Evolutionary conservation across 2,329 filamentous ascomycete genomes (phyloP), one percentile per base, ranked within the genome.

Genomic region (Hirsutella rhossiliensis): DNA sequence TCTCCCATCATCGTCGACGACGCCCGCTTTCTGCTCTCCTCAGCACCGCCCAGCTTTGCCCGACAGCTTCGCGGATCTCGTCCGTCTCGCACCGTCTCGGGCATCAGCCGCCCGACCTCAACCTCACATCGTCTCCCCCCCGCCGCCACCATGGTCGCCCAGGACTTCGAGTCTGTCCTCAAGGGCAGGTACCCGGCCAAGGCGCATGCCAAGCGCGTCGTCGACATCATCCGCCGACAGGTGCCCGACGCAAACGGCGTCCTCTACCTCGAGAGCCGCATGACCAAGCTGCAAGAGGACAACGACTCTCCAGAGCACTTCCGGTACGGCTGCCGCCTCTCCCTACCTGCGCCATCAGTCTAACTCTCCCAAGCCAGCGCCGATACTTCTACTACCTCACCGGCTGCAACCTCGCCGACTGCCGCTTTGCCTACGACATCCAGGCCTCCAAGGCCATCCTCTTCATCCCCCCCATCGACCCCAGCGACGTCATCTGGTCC

Each of bases 301-400:
- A 90, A 87, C 58, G 92, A 97, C 63, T 80, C 85, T 58, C 74
- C 82, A 8, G 76, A 80, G 56, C 87, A 80, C 20, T 96, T 95
- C 62, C 76, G 87, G 80, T 88, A 72, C 43, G 52, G 7, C 13
- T 17, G 3, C 40, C 43, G 41, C 13, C 20, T 11, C 27, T n/a
- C 2, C 32, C 12, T 11, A 15, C 6, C 17, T 36, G 6, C 6
- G 19, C 13, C 18, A 1, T 23, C 8, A 31, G 3, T 11, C 13
- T 42, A 28, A 43, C 42, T 4, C 11, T 4, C n/a, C 44, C 43
- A 30, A 88, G 87, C 51, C 89, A 96, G 66, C 85, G 89, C 50
- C 82, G 92, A 44, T 86, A 80, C 62, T 98, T 98, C 69, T 96
- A 85, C 76, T 98, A 98, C 65, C 72, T 97, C 38, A 90, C 87